Evolutionary conservation across 2,329 filamentous ascomycete genomes (phyloP), one percentile per base, ranked within the genome.

Genomic region (Fusarium piperis): DNA sequence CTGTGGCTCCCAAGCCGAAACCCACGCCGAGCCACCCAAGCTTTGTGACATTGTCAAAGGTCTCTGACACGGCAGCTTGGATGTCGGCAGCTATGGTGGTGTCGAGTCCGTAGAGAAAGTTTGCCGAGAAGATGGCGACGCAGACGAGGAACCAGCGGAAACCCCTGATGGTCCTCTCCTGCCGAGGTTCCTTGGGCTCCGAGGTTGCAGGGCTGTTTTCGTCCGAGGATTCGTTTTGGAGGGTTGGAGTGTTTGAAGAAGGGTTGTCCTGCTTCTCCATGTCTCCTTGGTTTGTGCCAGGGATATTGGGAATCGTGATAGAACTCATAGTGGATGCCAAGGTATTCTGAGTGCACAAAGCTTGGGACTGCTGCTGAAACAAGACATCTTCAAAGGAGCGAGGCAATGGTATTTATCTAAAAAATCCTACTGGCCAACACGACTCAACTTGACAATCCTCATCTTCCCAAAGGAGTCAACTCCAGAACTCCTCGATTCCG

Each of bases 21-120:
- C 67, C 68, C 2, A 70, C 63, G 6, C 65, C 70, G 5, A 73
- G 66, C 73, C 73, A 73, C 18, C 67, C 71, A 15, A 75, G 59
- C 36, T 74, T 65, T 7, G 62, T 62, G 15, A 72, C 71, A 46
- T 74, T 72, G 60, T 64, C 63, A 44, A 73, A 72, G 13, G 36
- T 64, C 32, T 68, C 62, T 4, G 69, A 70, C 3, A 75, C 65
- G 2, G 71, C 62, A 20, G 59, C 67, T 36, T 71, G 67, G 26
- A 74, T 68, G 15, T 72, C 70, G 2, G 68, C 71, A 1, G 64
- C 68, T 18, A 73, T 72, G 13, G 68, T 73, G 4, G 63, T 73
- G 30, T 74, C 71, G 33, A 74, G 71, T 3, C 68, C 71, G 59
- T 72, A 74, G 58, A 74, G 68, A 41, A 74, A 68, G 53, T 66